These are phyloP conservation scores for Vaccinium corymbosum DNA, from an alignment of 148 eudicot species.

Conservation along the genomic window DNA sequence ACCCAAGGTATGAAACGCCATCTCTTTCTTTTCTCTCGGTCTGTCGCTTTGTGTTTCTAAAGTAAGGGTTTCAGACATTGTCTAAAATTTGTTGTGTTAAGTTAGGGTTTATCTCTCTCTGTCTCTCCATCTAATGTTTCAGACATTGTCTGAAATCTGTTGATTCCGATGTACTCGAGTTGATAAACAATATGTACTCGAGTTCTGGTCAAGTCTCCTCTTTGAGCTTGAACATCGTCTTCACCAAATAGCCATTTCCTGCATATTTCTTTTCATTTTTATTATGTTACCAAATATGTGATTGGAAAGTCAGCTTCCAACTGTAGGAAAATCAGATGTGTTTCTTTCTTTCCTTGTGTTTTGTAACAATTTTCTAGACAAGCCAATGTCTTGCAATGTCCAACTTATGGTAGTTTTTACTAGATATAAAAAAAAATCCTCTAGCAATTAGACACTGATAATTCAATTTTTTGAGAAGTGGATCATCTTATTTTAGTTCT, in stretches of 20 bases:
- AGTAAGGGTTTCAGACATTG: no score
- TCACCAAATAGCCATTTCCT: not conserved
- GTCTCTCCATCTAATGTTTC: no score
- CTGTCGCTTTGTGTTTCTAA: no score
- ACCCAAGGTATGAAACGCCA: no score
- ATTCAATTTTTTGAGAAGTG: not conserved
- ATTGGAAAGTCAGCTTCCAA: not conserved
- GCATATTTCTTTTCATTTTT: not conserved
- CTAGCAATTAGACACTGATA: not conserved
- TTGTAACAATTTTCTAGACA: not conserved
- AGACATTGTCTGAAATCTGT: no score
- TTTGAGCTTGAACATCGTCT: not conserved
- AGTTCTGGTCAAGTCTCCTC: not conserved
- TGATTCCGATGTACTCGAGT: not conserved
- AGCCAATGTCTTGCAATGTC: not conserved
- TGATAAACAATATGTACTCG: not conserved
- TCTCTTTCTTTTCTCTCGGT: no score
- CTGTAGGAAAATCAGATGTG: not conserved
- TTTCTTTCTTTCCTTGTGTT: not conserved
- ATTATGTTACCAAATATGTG: not conserved
- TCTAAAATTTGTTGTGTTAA: no score
- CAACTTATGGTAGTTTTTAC: not conserved
- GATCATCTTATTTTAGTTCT: conserved; percentile 5
- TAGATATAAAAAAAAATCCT: not conserved
- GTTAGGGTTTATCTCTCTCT: no score